A percentile compares a stretch with the other conserved stretches of the same genome.
Evolutionary conservation across 202 grass and related monocot species (phyloP).

Genomic region (Dendrocalamus latiflorus): DNA sequence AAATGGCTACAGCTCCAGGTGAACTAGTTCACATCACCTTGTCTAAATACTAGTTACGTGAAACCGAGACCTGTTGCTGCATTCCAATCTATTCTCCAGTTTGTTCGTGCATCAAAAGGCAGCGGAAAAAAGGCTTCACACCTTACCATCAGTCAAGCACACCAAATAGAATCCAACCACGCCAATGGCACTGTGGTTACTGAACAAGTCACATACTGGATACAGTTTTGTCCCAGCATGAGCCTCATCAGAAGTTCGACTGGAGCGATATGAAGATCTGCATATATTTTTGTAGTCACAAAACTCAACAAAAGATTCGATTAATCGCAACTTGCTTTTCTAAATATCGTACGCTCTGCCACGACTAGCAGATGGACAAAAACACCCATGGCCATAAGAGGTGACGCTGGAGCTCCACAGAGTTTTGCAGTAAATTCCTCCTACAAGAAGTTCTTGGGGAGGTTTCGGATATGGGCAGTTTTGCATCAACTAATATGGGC

Average conservation of each 20-base stretch:
- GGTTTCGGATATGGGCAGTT: too few species aligned
- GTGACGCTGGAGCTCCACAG: not conserved
- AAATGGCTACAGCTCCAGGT: not conserved
- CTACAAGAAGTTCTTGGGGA: not conserved
- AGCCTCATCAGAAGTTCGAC: not conserved
- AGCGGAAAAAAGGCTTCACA: not conserved
- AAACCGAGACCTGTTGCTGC: not conserved
- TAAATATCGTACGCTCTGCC: not conserved
- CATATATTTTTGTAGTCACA: not conserved
- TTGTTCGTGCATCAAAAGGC: not conserved
- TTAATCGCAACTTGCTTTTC: not conserved
- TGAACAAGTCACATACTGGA: not conserved
- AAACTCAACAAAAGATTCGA: not conserved
- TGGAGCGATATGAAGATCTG: not conserved
- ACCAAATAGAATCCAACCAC: not conserved
- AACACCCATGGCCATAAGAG: not conserved
- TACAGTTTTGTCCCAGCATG: not conserved
- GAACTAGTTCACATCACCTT: not conserved
- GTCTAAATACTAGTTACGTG: not conserved
- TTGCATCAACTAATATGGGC: slow-evolving; percentile 46
- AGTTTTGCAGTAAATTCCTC: not conserved
- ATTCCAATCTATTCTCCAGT: not conserved
- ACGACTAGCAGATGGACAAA: not conserved
- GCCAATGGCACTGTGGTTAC: not conserved
- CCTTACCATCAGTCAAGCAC: not conserved